Evolutionary conservation across 345 rosid species (phyloP).

Genomic region (Murraya paniculata): DNA sequence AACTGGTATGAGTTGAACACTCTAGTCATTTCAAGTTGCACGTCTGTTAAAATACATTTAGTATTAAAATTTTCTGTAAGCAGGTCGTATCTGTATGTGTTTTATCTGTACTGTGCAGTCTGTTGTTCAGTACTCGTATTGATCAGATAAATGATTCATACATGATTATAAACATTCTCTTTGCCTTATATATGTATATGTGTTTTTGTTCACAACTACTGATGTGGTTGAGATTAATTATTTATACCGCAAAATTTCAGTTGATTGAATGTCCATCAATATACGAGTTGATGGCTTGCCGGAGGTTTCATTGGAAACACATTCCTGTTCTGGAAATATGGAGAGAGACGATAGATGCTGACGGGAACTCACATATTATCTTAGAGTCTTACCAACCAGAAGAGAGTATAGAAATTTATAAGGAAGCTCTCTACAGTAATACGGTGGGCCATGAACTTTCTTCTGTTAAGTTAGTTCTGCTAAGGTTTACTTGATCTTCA

Average conservation of each 20-base stretch:
- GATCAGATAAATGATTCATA: neutral
- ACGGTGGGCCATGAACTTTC: conserved; percentile 43
- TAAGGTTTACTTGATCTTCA: neutral
- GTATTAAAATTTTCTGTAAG: neutral
- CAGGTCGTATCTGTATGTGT: neutral
- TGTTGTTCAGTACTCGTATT: neutral
- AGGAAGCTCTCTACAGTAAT: conserved; percentile 68
- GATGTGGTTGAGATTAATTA: neutral
- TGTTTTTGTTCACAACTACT: neutral
- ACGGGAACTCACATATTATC: conserved; percentile 41
- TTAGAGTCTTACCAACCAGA: conserved; percentile 65
- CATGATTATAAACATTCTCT: neutral
- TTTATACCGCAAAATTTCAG: conserved; percentile 30
- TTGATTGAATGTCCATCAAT: conserved; percentile 65
- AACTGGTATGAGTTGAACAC: conserved; percentile 50
- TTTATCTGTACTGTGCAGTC: neutral
- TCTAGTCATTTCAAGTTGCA: conserved; percentile 6
- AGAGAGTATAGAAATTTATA: conserved; percentile 56
- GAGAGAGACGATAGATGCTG: conserved; percentile 39
- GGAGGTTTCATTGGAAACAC: conserved; percentile 46
- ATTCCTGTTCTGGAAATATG: conserved; percentile 47
- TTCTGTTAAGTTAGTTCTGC: neutral
- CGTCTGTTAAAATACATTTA: neutral
- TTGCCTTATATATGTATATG: neutral
- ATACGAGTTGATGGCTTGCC: conserved; percentile 57